These are phyloP conservation scores for Chlamydomonas applanata DNA, from an alignment of 139 green algal species.

Conservation along the genomic window DNA sequence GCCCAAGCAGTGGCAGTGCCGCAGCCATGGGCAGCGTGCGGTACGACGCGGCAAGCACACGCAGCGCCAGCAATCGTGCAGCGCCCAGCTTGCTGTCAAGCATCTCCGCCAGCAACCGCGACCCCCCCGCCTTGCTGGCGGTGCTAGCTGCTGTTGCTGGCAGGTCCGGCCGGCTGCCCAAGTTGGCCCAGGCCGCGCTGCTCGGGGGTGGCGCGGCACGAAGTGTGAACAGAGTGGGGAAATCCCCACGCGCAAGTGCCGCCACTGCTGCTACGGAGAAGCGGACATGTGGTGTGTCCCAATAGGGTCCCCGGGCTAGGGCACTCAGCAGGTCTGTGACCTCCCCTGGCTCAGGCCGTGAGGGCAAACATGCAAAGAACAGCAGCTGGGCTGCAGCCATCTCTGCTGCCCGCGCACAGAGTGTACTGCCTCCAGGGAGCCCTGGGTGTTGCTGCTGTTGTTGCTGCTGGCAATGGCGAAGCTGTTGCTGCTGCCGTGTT, in stretches of 20 bases:
- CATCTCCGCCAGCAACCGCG: neutral
- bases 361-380: conserved; percentile 27
- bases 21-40: no score
- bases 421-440: no score
- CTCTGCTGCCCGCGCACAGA: conserved; percentile 8
- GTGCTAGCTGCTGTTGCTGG: no score
- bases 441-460: neutral
- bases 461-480: neutral
- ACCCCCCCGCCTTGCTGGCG: neutral
- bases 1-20: neutral
- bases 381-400: conserved; percentile 14
- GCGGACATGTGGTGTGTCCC: neutral
- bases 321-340: neutral
- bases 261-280: neutral
- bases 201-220: no score
- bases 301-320: neutral
- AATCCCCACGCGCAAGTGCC: no score
- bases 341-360: neutral
- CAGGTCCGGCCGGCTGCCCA: no score
- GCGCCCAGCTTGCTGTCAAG: neutral
- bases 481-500: no score
- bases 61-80: neutral
- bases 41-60: neutral
- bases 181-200: no score
- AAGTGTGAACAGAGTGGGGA: no score